Evolutionary conservation across 306 rosid species (phyloP).

Genomic region (Dalbergia cochinchinensis): DNA sequence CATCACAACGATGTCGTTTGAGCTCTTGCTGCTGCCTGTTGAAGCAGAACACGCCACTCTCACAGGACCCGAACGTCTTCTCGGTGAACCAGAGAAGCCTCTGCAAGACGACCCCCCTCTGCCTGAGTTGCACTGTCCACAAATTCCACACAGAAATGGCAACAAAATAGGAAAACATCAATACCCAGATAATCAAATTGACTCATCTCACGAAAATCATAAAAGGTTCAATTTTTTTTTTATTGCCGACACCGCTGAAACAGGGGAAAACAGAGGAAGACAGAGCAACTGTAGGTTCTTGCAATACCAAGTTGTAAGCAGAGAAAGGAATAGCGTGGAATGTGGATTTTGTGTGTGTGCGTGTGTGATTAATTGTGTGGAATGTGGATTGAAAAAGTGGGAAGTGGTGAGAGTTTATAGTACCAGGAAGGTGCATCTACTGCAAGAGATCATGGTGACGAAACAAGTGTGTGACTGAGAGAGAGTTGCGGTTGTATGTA

Average conservation of each 20-base stretch:
- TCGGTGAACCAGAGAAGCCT: conserved; percentile 50
- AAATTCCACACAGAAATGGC: conserved; percentile 11
- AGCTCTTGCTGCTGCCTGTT: conserved; percentile 46
- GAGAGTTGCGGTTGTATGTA: conserved; percentile 45
- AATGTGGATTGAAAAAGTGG: conserved; percentile 39
- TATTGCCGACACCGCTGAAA: background rate
- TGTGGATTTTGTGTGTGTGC: no score
- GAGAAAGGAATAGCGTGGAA: background rate
- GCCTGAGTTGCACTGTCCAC: conserved; percentile 58
- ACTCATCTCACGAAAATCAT: no score
- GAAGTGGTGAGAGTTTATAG: background rate
- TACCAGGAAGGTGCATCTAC: conserved; percentile 63
- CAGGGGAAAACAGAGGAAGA: background rate
- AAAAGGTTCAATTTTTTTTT: background rate
- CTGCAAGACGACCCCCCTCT: conserved; percentile 48
- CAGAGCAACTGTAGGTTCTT: background rate
- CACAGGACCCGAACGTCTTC: conserved; percentile 46
- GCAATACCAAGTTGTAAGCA: background rate
- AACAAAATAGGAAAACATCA: background rate
- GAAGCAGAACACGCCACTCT: conserved; percentile 62
- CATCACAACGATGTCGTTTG: conserved; percentile 61
- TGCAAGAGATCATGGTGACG: conserved; percentile 62
- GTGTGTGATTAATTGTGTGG: background rate
- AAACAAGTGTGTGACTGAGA: conserved; percentile 49
- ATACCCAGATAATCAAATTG: conserved; percentile 13